Evolutionary conservation across 139 green algal species (phyloP).

Genomic region (Eudorina sp.): DNA sequence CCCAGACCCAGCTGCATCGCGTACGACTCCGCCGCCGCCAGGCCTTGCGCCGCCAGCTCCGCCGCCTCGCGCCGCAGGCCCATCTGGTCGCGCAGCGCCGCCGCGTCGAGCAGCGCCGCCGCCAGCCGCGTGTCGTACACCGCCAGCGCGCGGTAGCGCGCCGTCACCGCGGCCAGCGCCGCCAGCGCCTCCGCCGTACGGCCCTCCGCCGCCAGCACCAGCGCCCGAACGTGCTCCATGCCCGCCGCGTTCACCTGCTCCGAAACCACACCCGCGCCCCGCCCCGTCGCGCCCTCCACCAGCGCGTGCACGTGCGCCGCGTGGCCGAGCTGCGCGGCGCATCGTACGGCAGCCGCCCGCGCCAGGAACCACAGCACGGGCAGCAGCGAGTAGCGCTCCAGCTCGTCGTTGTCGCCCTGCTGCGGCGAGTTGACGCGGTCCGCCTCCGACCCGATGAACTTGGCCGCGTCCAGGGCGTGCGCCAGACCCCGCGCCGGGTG

Average conservation of each 20-base stretch:
- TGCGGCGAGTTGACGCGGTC: slow-evolving; percentile 29
- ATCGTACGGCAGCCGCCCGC: background rate
- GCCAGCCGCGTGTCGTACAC: slow-evolving; percentile 44
- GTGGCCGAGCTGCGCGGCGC: slow-evolving; percentile 44
- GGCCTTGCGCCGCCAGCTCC: slow-evolving; percentile 21
- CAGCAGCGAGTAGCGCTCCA: slow-evolving; percentile 48
- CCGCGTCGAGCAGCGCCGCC: slow-evolving; percentile 39
- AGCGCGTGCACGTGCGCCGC: slow-evolving; percentile 9
- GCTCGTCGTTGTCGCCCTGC: slow-evolving; percentile 61
- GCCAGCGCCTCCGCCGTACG: slow-evolving; percentile 50
- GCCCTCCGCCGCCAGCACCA: slow-evolving; percentile 29
- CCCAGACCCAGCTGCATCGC: slow-evolving; percentile 48
- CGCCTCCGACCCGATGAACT: slow-evolving; percentile 37
- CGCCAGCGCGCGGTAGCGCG: slow-evolving; percentile 30
- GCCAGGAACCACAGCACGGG: slow-evolving; percentile 52
- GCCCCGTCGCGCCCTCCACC: background rate
- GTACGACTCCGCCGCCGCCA: slow-evolving; percentile 11
- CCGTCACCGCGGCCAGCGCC: slow-evolving; percentile 16
- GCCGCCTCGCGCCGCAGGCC: slow-evolving; percentile 43
- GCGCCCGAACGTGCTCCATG: slow-evolving; percentile 26
- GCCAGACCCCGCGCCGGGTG: slow-evolving; percentile 31
- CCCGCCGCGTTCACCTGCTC: slow-evolving; percentile 5
- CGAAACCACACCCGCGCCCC: background rate
- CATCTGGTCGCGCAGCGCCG: slow-evolving; percentile 45
- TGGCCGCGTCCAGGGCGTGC: slow-evolving; percentile 43